Evolutionary conservation across 2,329 filamentous ascomycete genomes (phyloP).

Genomic region (Harringtonia lauricola): DNA sequence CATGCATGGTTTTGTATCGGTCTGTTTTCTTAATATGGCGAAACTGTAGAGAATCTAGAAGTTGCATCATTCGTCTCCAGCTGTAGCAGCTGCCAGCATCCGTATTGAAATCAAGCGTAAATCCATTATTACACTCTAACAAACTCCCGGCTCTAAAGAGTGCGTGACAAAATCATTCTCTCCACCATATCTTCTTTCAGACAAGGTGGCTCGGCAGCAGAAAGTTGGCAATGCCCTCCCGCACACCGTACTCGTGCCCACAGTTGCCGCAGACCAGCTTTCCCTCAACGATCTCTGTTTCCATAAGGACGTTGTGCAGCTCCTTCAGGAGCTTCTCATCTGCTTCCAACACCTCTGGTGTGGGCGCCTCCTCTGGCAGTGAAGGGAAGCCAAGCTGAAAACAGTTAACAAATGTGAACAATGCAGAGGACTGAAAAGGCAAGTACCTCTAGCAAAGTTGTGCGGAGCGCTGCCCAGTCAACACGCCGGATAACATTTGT

Average conservation of each 20-base stretch:
- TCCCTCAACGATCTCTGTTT: slow-evolving; percentile 83
- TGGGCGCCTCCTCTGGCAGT: slow-evolving; percentile 55
- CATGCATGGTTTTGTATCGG: not conserved
- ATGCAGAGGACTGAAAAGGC: no score
- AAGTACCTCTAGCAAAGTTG: slow-evolving; percentile 63
- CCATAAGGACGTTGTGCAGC: slow-evolving; percentile 70
- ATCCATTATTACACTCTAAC: no score
- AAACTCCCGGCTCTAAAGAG: not conserved
- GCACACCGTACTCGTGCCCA: slow-evolving; percentile 86
- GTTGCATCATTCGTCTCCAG: no score
- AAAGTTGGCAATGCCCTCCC: slow-evolving; percentile 96
- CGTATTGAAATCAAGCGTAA: no score
- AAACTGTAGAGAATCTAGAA: no score
- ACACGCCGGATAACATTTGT: slow-evolving; percentile 76
- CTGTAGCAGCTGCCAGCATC: no score
- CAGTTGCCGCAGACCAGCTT: slow-evolving; percentile 86
- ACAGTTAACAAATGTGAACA: not conserved
- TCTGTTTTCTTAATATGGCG: no score
- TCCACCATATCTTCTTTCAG: slow-evolving; percentile 20
- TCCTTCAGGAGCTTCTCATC: slow-evolving; percentile 65
- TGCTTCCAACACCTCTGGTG: slow-evolving; percentile 46
- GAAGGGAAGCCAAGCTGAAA: slow-evolving; percentile 65
- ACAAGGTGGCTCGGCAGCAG: slow-evolving; percentile 87
- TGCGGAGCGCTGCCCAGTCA: slow-evolving; percentile 74
- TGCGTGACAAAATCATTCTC: not conserved